Evolutionary conservation across 352 stramenopile genomes (phyloP).

Genomic region (Pseudoperonospora humuli): DNA sequence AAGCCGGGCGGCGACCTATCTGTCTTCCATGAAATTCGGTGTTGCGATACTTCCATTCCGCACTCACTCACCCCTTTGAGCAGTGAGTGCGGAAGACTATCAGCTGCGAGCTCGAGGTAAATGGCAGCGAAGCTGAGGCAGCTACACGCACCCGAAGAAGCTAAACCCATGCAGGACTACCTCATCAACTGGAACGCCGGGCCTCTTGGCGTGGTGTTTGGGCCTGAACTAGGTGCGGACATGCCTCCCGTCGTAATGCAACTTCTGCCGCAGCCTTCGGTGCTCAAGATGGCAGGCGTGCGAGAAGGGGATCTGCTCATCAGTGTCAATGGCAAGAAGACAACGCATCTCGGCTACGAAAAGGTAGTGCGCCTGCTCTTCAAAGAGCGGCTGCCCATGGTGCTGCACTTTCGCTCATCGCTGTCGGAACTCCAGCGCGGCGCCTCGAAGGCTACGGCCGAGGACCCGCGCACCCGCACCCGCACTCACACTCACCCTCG

Average conservation of each 20-base stretch:
- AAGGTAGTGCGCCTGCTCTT: conserved; percentile 75
- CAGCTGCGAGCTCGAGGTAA: neutral
- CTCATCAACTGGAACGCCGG: conserved; percentile 83
- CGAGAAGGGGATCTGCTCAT: conserved; percentile 62
- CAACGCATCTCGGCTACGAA: conserved; percentile 62
- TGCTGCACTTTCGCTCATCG: conserved; percentile 68
- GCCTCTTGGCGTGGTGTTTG: conserved; percentile 65
- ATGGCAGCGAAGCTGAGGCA: conserved; percentile 3
- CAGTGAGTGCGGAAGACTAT: conserved; percentile 1
- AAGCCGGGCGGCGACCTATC: too few relatives aligned
- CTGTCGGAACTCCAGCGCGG: conserved; percentile 11
- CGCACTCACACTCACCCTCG: too few relatives aligned
- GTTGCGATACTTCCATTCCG: too few relatives aligned
- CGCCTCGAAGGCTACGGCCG: conserved; percentile 8
- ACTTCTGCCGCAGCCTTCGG: conserved; percentile 60
- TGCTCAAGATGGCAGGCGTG: conserved; percentile 65
- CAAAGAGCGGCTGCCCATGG: conserved; percentile 62
- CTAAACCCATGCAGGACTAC: conserved; percentile 48
- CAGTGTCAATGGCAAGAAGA: conserved; percentile 74
- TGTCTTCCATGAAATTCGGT: too few relatives aligned
- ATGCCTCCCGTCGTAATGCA: conserved; percentile 73
- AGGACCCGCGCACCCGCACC: too few relatives aligned
- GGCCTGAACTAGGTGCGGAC: conserved; percentile 56
- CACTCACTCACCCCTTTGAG: too few relatives aligned
- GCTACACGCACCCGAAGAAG: conserved; percentile 7